phyloP scores from a whole-genome alignment of 176 grass and related monocot species.

The Guadua angustifolia region DNA sequence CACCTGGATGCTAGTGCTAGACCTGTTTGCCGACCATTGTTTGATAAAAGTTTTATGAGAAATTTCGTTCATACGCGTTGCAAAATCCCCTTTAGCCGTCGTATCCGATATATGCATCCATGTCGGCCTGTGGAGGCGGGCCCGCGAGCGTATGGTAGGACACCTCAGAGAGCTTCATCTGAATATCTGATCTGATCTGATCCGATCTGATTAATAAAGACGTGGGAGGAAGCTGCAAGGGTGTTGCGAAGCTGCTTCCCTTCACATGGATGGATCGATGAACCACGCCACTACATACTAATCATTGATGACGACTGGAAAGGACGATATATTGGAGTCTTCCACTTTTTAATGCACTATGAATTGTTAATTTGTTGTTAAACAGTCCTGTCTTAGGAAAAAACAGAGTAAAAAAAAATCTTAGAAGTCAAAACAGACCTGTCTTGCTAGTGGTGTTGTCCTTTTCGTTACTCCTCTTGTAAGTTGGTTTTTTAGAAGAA shows the following conservation, averaged over 20 bases:
- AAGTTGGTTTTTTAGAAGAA: too few relatives aligned
- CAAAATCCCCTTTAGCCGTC: background rate
- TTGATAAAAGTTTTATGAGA: background rate
- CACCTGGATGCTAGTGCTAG: background rate
- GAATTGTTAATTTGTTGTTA: slow-evolving; percentile 10
- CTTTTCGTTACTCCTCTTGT: background rate
- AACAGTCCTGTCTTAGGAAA: background rate
- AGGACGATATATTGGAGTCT: background rate
- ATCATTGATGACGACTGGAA: background rate
- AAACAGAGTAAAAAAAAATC: background rate
- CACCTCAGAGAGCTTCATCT: background rate
- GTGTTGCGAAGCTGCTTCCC: slow-evolving; percentile 5
- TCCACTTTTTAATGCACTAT: background rate
- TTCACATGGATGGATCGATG: slow-evolving; percentile 12
- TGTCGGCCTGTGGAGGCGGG: background rate
- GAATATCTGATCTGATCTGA: too few relatives aligned
- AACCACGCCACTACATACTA: background rate
- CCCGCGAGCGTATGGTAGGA: background rate
- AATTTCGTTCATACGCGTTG: background rate
- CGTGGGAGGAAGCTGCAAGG: slow-evolving; percentile 6
- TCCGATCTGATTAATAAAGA: background rate
- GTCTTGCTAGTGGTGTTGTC: background rate
- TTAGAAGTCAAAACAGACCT: background rate
- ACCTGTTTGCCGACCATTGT: background rate
- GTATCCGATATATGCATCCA: background rate